Base-by-base conservation (phyloP, 139 green algal genomes). In the Desmodesmus armatus region DNA sequence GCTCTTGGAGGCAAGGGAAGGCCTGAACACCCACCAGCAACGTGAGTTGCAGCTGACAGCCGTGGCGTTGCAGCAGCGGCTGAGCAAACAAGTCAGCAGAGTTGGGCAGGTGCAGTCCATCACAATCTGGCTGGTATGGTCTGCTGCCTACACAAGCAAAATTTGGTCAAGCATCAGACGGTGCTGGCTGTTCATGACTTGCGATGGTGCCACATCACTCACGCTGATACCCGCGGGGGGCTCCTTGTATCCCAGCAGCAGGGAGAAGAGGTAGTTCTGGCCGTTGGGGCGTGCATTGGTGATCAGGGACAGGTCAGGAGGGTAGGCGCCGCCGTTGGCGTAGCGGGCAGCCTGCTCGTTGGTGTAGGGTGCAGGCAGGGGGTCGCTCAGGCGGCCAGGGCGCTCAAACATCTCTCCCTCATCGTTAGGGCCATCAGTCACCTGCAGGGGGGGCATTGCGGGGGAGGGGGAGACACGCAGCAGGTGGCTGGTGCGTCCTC, bases 301-400 rank as follows among this genome's bases (percentile, higher is more conserved):
- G 83, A 99, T 99, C 35, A 99, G 92, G 43, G 91, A 95, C 72
- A 99, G 93, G 92, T 99, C 97, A 25, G 97, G 97, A 3, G 97
- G 97, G 91, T 99, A 99, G n/a, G 97, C 97, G 43, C 97, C 97
- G 49, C 97, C 97, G 88, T 99, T 99, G 85, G 97, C 94, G 84
- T 94, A 99, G 63, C 97, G 92, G 7, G 97, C 97, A 3, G 93
- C 94, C 88, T 92, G 87, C 91, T 99, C 97, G 78, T 98, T 99
- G 27, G 91, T 89, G 84, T 99, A 99, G 1, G 97, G 97, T 21
- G 83, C 62, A 21, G 96, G 97, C 62, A 99, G 82, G 77, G 92
- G 91, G 92, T 99, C 97, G 39, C 91, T 93, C 53, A 98, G 92
- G 60, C 96, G 94, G 41, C 96, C 97, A 5, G 96, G 95, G 3